Evolutionary conservation across 768 basidiomycete genomes (phyloP).

Genomic region (Crepidotus variabilis): DNA sequence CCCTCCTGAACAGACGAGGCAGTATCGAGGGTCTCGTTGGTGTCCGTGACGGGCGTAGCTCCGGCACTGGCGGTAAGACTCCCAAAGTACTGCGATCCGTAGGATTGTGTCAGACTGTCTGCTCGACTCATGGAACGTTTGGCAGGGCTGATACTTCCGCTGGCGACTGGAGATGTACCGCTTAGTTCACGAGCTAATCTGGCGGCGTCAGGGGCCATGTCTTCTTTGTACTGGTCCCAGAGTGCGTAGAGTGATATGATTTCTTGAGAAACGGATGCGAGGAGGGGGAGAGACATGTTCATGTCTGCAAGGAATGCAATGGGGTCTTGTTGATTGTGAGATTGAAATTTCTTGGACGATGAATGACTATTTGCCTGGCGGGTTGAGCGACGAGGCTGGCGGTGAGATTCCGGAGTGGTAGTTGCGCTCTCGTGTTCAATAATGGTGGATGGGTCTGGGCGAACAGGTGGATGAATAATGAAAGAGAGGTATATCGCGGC

Average conservation of each 20-base stretch:
- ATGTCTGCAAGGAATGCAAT: constrained; percentile 82
- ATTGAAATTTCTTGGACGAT: constrained; percentile 37
- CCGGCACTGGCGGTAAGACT: constrained; percentile 15
- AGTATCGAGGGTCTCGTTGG: constrained; percentile 25
- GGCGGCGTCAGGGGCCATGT: constrained; percentile 36
- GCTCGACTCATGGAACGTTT: constrained; percentile 21
- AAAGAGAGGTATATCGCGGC: constrained; percentile 89
- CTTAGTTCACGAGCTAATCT: constrained; percentile 23
- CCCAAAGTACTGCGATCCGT: constrained; percentile 6
- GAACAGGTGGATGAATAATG: constrained; percentile 62
- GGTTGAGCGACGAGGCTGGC: constrained; percentile 35
- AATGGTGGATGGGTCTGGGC: constrained; percentile 16
- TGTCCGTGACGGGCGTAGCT: constrained; percentile 12
- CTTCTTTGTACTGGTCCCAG: constrained; percentile 83
- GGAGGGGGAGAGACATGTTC: constrained; percentile 76
- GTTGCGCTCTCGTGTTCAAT: constrained; percentile 8
- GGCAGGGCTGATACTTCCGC: constrained; percentile 18
- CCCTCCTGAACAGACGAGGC: constrained; percentile 9
- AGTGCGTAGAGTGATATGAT: constrained; percentile 86
- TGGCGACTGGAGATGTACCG: constrained; percentile 15
- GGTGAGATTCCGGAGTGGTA: constrained; percentile 5
- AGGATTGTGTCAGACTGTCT: constrained; percentile 16
- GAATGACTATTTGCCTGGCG: constrained; percentile 26
- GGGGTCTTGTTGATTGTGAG: constrained; percentile 46
- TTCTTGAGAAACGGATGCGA: constrained; percentile 87